A percentile compares a stretch with the other conserved stretches of the same genome.
Evolutionary conservation across 202 grass and related monocot genomes (phyloP).

Genomic region (Eragrostis tef): DNA sequence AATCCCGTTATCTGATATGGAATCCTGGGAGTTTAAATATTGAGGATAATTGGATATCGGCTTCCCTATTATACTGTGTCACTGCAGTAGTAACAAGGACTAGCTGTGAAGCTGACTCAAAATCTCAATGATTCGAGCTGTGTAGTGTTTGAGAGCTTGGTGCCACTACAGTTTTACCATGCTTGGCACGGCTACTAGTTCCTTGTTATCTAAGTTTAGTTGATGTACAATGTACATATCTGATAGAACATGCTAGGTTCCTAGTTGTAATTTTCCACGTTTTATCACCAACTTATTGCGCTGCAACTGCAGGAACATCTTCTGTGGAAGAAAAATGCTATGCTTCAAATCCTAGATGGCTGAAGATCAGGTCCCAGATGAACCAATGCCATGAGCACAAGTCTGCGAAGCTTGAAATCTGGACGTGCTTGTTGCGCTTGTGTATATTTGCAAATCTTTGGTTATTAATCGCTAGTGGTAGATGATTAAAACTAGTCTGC

Average conservation of each 20-base stretch:
- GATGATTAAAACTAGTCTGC: conserved; percentile 48
- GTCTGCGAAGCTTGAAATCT: conserved; percentile 9
- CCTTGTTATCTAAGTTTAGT: neutral
- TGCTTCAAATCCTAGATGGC: conserved; percentile 77
- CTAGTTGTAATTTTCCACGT: neutral
- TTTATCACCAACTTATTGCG: neutral
- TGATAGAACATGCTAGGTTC: neutral
- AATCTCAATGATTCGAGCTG: too few species aligned
- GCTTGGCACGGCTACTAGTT: neutral
- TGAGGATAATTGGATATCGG: neutral
- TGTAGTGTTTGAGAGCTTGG: conserved; percentile 7
- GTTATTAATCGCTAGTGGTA: conserved; percentile 59
- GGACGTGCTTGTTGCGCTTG: conserved; percentile 48
- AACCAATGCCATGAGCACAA: conserved; percentile 20
- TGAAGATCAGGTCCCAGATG: conserved; percentile 13
- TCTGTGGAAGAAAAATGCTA: conserved; percentile 59
- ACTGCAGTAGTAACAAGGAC: neutral
- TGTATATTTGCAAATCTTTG: conserved; percentile 66
- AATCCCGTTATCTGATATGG: neutral
- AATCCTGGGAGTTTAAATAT: neutral
- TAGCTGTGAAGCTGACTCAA: neutral
- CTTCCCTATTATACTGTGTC: neutral
- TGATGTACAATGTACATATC: conserved; percentile 10
- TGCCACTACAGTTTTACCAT: neutral
- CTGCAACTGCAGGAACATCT: conserved; percentile 56